Conservation (phyloP, 495 filamentous ascomycete species). For the Hypomontagnella submonticulosa region DNA sequence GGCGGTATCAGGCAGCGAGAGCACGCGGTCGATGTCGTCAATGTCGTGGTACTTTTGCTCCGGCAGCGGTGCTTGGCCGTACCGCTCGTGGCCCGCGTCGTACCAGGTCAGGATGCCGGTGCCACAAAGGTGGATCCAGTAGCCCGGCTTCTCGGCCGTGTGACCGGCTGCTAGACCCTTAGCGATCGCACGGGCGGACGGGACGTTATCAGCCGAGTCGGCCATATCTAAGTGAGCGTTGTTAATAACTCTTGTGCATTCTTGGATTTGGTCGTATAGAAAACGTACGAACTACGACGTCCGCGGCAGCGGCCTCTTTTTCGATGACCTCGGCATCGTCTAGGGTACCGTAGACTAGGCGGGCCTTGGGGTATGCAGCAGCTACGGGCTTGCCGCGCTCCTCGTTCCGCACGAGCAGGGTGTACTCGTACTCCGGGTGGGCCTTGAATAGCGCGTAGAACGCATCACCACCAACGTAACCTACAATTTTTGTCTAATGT, state of each 20-base stretch:
- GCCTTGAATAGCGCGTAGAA: constrained; percentile 67
- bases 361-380: constrained; percentile 62
- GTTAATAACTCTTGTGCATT: neutral
- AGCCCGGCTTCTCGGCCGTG: constrained; percentile 57
- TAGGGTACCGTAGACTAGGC: constrained; percentile 67
- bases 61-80: constrained; percentile 55
- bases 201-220: constrained; percentile 57
- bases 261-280: no score
- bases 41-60: constrained; percentile 53
- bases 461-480: constrained; percentile 82
- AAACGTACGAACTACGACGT: constrained; percentile 72
- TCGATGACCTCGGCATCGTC: constrained; percentile 66
- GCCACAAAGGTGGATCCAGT: constrained; percentile 62
- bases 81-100: constrained; percentile 51
- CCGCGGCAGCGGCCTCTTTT: constrained; percentile 68
- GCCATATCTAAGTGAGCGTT: constrained; percentile 53
- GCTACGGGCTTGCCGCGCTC: constrained; percentile 71
- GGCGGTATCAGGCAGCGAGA: constrained; percentile 53
- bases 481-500: constrained; percentile 46
- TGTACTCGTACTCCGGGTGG: constrained; percentile 76
- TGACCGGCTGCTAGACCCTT: constrained; percentile 58
- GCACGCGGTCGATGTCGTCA: constrained; percentile 49
- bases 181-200: constrained; percentile 56
- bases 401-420: constrained; percentile 73
- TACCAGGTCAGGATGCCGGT: constrained; percentile 61